Conservation (phyloP, 352 stramenopile species). For the Hyaloperonospora arabidopsidis region DNA sequence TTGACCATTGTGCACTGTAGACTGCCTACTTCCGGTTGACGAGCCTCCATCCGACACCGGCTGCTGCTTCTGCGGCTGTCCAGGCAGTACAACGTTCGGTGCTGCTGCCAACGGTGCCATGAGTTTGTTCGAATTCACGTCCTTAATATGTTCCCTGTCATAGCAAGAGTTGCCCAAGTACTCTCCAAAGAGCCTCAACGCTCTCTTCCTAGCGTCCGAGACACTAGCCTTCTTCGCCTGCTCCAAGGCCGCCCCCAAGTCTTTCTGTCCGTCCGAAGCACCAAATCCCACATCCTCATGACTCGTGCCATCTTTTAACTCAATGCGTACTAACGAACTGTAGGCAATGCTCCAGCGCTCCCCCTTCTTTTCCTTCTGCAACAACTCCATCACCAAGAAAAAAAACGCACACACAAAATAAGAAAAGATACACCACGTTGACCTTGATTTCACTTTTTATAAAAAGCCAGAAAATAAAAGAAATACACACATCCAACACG, state of each 20-base stretch:
- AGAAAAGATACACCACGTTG: neutral
- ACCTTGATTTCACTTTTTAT: too few species aligned
- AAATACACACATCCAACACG: conserved; percentile 8
- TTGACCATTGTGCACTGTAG: conserved; percentile 5
- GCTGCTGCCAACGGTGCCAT: conserved; percentile 19
- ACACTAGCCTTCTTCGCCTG: conserved; percentile 85
- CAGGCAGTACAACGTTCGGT: conserved; percentile 18
- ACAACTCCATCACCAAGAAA: neutral
- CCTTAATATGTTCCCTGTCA: conserved; percentile 78
- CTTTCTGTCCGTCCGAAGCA: conserved; percentile 63
- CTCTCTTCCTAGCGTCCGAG: conserved; percentile 74
- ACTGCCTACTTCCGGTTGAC: conserved; percentile 2
- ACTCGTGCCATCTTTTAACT: conserved; percentile 77
- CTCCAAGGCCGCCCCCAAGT: conserved; percentile 66
- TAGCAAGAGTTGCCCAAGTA: conserved; percentile 85
- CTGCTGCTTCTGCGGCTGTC: conserved; percentile 1
- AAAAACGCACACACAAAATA: neutral
- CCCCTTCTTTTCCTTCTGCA: conserved; percentile 57
- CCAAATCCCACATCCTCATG: conserved; percentile 82
- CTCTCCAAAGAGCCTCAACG: conserved; percentile 75
- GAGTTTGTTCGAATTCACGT: conserved; percentile 51
- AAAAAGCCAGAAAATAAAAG: too few species aligned
- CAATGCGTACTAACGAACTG: conserved; percentile 72
- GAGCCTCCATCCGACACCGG: neutral
- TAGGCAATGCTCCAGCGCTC: conserved; percentile 72